Evolutionary conservation across 2,329 filamentous ascomycete genomes (phyloP).

Genomic region (Shiraia bambusicola): DNA sequence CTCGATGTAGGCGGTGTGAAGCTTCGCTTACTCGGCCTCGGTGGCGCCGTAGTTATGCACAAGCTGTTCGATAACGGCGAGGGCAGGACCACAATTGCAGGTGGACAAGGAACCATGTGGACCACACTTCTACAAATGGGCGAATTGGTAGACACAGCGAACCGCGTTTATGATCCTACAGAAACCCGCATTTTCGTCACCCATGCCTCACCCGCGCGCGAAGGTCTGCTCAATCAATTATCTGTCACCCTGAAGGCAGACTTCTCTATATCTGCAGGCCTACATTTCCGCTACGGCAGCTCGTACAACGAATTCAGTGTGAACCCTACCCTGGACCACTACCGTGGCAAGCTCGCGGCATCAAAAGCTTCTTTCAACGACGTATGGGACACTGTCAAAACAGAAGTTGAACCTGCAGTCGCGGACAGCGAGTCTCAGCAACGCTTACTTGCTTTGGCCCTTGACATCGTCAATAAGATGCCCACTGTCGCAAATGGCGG

Average conservation of each 20-base stretch:
- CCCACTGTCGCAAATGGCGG: slow-evolving; percentile 90
- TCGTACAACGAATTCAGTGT: slow-evolving; percentile 99
- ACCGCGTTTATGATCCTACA: slow-evolving; percentile 96
- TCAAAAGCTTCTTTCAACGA: slow-evolving; percentile 99
- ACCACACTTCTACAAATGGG: slow-evolving; percentile 97
- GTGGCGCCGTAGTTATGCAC: slow-evolving; percentile 98
- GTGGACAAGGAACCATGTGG: slow-evolving; percentile 99
- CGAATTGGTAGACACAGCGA: slow-evolving; percentile 94
- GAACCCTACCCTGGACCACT: slow-evolving; percentile 96
- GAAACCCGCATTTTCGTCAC: slow-evolving; percentile 97
- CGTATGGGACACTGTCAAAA: slow-evolving; percentile 98
- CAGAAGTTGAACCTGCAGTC: slow-evolving; percentile 92
- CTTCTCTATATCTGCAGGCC: slow-evolving; percentile 94
- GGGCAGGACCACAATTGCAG: slow-evolving; percentile 94
- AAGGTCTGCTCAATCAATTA: slow-evolving; percentile 95
- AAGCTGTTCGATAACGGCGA: slow-evolving; percentile 99
- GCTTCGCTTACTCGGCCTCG: slow-evolving; percentile 87
- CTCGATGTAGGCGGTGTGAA: slow-evolving; percentile 95
- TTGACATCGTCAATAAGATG: slow-evolving; percentile 98
- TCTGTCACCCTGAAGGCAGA: slow-evolving; percentile 97
- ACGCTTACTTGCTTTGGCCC: slow-evolving; percentile 83
- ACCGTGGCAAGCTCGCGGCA: slow-evolving; percentile 94
- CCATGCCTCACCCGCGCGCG: slow-evolving; percentile 92
- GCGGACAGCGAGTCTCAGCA: slow-evolving; percentile 92
- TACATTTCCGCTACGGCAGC: slow-evolving; percentile 98